Evolutionary conservation across 371 early-diverging fungal species (phyloP).

Genomic region (Rhizomucor pusillus): DNA sequence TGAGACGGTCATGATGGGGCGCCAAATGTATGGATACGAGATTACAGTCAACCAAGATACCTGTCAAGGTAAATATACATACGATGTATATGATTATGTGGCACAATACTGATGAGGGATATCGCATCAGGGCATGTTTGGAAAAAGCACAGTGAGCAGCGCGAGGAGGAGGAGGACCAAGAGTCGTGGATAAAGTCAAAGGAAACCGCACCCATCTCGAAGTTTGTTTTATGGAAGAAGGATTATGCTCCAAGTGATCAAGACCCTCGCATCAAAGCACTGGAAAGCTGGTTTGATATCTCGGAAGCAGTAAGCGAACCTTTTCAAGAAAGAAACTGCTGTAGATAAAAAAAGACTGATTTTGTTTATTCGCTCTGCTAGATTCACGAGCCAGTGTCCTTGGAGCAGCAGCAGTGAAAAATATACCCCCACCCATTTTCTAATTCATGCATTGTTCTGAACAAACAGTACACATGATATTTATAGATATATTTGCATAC

Average conservation of each 20-base stretch:
- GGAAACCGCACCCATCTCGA: not conserved
- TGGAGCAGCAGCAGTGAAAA: not conserved
- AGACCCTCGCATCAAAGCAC: slow-evolving; percentile 10
- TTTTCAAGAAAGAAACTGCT: not conserved
- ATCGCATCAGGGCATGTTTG: slow-evolving; percentile 7
- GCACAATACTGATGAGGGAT: not conserved
- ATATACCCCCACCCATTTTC: too few relatives aligned
- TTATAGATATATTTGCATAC: too few relatives aligned
- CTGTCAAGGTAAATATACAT: slow-evolving; percentile 7
- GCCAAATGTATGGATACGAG: slow-evolving; percentile 8
- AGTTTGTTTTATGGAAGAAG: slow-evolving; percentile 18
- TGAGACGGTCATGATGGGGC: slow-evolving; percentile 10
- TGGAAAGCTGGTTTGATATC: slow-evolving; percentile 14
- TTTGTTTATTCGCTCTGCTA: not conserved
- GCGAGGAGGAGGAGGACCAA: slow-evolving; percentile 5
- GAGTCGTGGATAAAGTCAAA: not conserved
- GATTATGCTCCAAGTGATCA: slow-evolving; percentile 14
- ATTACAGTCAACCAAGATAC: slow-evolving; percentile 1
- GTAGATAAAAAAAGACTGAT: not conserved
- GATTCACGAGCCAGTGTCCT: slow-evolving; percentile 15
- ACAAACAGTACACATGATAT: too few relatives aligned
- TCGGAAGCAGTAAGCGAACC: slow-evolving; percentile 11
- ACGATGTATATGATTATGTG: not conserved
- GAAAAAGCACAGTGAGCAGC: not conserved
- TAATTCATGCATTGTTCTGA: too few relatives aligned